phyloP scores from a whole-genome alignment of 371 early-diverging fungal species.

The Lichtheimia ramosa region DNA sequence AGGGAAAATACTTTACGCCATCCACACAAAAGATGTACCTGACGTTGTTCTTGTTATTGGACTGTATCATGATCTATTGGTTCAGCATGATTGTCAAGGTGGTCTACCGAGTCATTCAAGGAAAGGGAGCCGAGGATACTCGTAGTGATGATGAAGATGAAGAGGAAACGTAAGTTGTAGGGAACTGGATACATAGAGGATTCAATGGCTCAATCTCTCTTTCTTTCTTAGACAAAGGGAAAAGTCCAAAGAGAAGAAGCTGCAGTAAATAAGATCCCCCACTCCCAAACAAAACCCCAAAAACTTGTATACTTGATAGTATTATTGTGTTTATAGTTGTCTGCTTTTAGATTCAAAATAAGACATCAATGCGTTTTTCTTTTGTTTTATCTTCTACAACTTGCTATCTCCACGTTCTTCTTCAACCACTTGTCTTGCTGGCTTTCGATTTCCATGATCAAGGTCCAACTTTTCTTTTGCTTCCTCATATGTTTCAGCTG shows the following conservation, averaged over 20 bases:
- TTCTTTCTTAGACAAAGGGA: not conserved
- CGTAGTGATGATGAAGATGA: conserved; percentile 72
- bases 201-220: too few relatives aligned
- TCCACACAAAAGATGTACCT: conserved; percentile 57
- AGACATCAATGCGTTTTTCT: not conserved
- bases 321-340: too few relatives aligned
- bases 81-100: conserved; percentile 71
- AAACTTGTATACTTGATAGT: too few relatives aligned
- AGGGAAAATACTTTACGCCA: conserved; percentile 60
- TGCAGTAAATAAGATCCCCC: not conserved
- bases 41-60: conserved; percentile 57
- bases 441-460: not conserved
- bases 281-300: too few relatives aligned
- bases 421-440: not conserved
- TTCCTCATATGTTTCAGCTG: not conserved
- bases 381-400: not conserved
- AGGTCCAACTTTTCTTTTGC: conserved; percentile 19
- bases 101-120: conserved; percentile 61
- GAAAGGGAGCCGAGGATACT: conserved; percentile 69
- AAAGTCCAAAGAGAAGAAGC: not conserved
- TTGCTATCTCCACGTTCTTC: conserved; percentile 1
- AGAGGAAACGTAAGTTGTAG: conserved; percentile 37
- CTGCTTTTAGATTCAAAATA: too few relatives aligned
- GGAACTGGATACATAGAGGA: too few relatives aligned
- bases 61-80: conserved; percentile 78